These are phyloP conservation scores for Solanum pennellii DNA, from an alignment of 257 asterid genomes.

Conservation along the genomic window DNA sequence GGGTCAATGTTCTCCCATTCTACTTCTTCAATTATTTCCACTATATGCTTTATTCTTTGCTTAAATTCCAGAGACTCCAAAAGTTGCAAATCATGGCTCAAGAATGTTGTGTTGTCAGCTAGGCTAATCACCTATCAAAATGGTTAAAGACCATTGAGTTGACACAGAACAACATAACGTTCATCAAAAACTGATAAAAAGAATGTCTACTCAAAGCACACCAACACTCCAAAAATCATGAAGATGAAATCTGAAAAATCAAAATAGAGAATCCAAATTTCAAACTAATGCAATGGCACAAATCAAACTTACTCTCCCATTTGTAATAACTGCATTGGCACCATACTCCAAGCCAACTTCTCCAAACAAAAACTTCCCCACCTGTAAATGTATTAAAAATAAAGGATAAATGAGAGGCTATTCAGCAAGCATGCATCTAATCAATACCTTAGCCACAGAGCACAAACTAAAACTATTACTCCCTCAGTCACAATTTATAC, in stretches of 20 bases:
- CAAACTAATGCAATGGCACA: slow-evolving; percentile 5
- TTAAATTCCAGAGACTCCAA: slow-evolving; percentile 90
- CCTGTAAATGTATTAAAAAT: slow-evolving; percentile 43
- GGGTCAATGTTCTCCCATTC: slow-evolving; percentile 84
- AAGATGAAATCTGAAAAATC: background rate
- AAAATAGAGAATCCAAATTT: background rate
- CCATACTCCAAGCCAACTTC: slow-evolving; percentile 62
- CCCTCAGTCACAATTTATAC: background rate
- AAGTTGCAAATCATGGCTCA: slow-evolving; percentile 88
- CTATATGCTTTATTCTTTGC: slow-evolving; percentile 76
- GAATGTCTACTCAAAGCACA: background rate
- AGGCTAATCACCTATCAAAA: slow-evolving; percentile 56
- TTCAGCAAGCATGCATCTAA: background rate
- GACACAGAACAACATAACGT: background rate
- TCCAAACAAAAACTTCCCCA: slow-evolving; percentile 59
- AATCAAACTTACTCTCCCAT: slow-evolving; percentile 79
- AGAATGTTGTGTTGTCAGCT: slow-evolving; percentile 40
- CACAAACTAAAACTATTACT: background rate
- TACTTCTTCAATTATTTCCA: slow-evolving; percentile 77
- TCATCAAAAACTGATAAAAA: background rate
- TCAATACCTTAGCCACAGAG: background rate
- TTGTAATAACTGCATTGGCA: slow-evolving; percentile 78
- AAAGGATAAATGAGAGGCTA: background rate
- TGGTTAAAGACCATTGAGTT: background rate
- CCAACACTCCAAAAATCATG: background rate